Percentiles rank a stretch among this genome's conserved stretches.
Evolutionary conservation across 257 asterid genomes (phyloP).

Genomic region (Solanum medicagineum): DNA sequence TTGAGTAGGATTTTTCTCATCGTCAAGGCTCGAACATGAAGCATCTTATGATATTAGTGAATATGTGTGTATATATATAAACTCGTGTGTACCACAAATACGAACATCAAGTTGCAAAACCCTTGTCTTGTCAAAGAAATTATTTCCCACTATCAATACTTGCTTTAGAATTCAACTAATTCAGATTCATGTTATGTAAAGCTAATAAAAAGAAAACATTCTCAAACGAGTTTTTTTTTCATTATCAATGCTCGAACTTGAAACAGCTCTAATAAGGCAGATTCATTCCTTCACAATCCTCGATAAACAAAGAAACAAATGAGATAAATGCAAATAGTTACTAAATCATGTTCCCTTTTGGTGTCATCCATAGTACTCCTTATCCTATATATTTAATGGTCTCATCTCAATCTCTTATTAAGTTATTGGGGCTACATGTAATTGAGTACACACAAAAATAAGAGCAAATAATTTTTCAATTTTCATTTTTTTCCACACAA

Average conservation of each 20-base stretch:
- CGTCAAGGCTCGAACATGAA: too few species aligned
- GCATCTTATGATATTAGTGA: neutral
- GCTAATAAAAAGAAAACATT: neutral
- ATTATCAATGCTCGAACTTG: neutral
- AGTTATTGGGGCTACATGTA: neutral
- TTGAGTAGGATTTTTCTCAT: too few species aligned
- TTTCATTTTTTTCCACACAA: neutral
- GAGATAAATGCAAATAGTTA: neutral
- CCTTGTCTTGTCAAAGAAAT: neutral
- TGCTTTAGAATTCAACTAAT: too few species aligned
- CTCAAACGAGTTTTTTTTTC: accelerated
- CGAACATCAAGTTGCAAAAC: neutral
- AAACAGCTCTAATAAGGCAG: neutral
- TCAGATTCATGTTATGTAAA: too few species aligned
- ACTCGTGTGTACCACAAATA: neutral
- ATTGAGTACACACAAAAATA: neutral
- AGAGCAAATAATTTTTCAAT: neutral
- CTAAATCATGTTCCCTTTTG: neutral
- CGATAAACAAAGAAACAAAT: neutral
- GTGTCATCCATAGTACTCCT: neutral
- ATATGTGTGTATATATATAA: neutral
- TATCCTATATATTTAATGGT: neutral
- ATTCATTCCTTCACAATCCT: neutral
- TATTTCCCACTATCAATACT: too few species aligned
- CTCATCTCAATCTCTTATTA: neutral